Percentiles rank a stretch among this genome's conserved stretches.
Conservation (phyloP, 1,139 yeast species). For the Groenewaldozyma sp. region DNA sequence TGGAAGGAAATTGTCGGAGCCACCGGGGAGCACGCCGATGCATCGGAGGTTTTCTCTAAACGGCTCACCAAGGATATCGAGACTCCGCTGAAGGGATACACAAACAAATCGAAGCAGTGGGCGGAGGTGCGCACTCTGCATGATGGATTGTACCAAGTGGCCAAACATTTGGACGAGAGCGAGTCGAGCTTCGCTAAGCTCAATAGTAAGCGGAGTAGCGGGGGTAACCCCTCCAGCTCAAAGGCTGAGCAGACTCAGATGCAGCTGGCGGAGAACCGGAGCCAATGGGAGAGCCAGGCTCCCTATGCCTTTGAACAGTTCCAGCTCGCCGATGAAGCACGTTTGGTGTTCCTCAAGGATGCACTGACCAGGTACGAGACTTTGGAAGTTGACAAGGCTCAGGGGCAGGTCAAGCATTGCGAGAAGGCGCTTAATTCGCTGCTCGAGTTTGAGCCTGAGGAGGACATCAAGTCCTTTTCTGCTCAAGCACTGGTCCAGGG, state of each 20-base stretch:
- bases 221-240: neutral
- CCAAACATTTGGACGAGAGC: conserved; percentile 17
- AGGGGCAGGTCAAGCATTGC: conserved; percentile 31
- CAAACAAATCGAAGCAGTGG: conserved; percentile 22
- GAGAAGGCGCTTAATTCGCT: conserved; percentile 62
- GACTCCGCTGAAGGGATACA: conserved; percentile 23
- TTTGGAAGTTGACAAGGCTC: conserved; percentile 30
- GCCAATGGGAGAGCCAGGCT: conserved; percentile 65
- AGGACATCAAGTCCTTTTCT: conserved; percentile 50
- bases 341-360: conserved; percentile 61
- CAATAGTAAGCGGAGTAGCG: conserved; percentile 6
- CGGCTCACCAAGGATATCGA: conserved; percentile 28
- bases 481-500: conserved; percentile 28
- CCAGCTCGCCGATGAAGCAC: conserved; percentile 61
- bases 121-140: conserved; percentile 24
- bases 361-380: conserved; percentile 64
- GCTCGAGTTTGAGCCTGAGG: conserved; percentile 49
- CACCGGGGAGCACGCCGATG: conserved; percentile 23
- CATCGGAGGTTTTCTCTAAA: conserved; percentile 23
- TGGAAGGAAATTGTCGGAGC: conserved; percentile 27
- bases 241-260: conserved; percentile 20
- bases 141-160: conserved; percentile 22
- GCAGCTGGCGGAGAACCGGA: conserved; percentile 19
- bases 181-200: conserved; percentile 19
- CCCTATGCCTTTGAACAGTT: conserved; percentile 70